phyloP scores from a whole-genome alignment of 2,329 filamentous ascomycete species.

The Phoma herbarum region DNA sequence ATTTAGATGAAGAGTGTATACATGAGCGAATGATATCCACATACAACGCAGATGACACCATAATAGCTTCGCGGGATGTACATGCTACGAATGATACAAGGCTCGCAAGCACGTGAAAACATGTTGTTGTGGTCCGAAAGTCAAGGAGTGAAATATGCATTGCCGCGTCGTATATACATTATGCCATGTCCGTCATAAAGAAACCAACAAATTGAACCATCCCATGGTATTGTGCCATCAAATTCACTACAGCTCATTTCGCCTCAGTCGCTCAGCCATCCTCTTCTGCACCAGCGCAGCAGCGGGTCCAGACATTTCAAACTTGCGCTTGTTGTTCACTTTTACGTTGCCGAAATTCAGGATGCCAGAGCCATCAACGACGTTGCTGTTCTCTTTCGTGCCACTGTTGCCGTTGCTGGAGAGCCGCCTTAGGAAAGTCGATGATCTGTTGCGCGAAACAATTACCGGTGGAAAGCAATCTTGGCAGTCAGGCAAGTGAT shows the following conservation, averaged over 20 bases:
- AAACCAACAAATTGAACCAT: slow-evolving; percentile 18
- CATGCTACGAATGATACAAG: background rate
- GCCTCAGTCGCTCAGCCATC: slow-evolving; percentile 35
- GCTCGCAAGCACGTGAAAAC: background rate
- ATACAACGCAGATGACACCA: too few species aligned
- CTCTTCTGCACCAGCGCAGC: slow-evolving; percentile 47
- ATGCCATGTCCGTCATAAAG: slow-evolving; percentile 7
- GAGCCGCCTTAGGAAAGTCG: slow-evolving; percentile 17
- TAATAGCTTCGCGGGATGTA: too few species aligned
- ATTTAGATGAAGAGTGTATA: slow-evolving; percentile 9
- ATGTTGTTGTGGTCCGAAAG: background rate
- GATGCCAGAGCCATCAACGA: slow-evolving; percentile 7
- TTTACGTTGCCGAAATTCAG: slow-evolving; percentile 30
- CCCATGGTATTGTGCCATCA: slow-evolving; percentile 32
- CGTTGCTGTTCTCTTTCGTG: background rate
- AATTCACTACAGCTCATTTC: slow-evolving; percentile 43
- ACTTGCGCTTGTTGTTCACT: slow-evolving; percentile 43
- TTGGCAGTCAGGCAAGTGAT: slow-evolving; percentile 88
- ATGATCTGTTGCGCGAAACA: slow-evolving; percentile 18
- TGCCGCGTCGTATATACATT: slow-evolving; percentile 35
- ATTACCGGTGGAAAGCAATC: slow-evolving; percentile 66
- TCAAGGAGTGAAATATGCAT: slow-evolving; percentile 15
- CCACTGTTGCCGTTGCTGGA: slow-evolving; percentile 9
- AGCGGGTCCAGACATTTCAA: slow-evolving; percentile 47
- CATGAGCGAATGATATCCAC: slow-evolving; percentile 13